These are phyloP conservation scores for Psilocybe cubensis DNA, from an alignment of 768 basidiomycete species.

Conservation along the genomic window DNA sequence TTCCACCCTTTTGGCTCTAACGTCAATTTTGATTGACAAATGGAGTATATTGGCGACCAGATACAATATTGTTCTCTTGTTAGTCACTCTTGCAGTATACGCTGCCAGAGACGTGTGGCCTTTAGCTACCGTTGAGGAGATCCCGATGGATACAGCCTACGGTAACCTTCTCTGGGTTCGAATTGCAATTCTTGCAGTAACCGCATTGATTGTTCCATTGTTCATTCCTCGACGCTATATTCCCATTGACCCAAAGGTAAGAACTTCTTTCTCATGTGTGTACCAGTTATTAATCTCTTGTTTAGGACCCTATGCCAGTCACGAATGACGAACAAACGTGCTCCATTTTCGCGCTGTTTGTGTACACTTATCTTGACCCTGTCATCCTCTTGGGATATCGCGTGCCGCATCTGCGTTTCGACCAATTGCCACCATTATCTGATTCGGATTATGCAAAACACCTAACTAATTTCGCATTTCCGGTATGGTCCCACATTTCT, in stretches of 20 bases:
- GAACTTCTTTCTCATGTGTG: background rate
- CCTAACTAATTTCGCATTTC: conserved; percentile 14
- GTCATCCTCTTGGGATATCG: conserved; percentile 49
- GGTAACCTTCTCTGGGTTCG: conserved; percentile 53
- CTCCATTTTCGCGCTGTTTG: conserved; percentile 42
- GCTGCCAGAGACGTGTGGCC: conserved; percentile 62
- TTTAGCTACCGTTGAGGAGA: conserved; percentile 48
- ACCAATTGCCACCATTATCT: conserved; percentile 62
- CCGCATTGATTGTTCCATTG: conserved; percentile 53
- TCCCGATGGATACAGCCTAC: conserved; percentile 46
- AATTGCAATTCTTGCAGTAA: conserved; percentile 43
- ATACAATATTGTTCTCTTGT: conserved; percentile 30
- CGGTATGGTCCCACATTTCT: conserved; percentile 15
- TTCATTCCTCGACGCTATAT: conserved; percentile 56
- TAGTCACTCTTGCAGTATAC: conserved; percentile 46
- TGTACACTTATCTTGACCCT: conserved; percentile 60
- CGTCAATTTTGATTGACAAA: conserved; percentile 29
- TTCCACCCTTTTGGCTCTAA: conserved; percentile 34
- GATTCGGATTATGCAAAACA: conserved; percentile 51
- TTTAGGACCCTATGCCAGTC: conserved; percentile 33
- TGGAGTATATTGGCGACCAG: conserved; percentile 28
- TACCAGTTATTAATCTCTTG: background rate
- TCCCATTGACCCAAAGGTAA: conserved; percentile 53
- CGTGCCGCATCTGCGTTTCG: conserved; percentile 46
- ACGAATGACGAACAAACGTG: conserved; percentile 57